A percentile compares a stretch with the other conserved stretches of the same genome.
Evolutionary conservation across 2,329 filamentous ascomycete species (phyloP).

Genomic region (Fusarium odoratissimum): DNA sequence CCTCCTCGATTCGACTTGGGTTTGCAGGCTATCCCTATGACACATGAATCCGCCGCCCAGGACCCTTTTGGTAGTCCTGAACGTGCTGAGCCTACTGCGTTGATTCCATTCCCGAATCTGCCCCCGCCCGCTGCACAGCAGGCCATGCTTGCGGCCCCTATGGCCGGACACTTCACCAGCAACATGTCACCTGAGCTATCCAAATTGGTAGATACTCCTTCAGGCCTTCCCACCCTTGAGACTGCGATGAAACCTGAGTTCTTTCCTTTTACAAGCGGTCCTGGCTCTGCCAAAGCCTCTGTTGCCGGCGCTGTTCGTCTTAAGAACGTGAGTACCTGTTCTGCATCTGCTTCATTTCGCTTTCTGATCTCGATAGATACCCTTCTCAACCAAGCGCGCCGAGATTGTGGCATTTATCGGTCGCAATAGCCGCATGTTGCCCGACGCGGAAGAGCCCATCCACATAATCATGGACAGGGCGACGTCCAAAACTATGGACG

Average conservation of each 20-base stretch:
- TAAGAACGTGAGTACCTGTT: constrained; percentile 58
- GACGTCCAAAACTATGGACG: constrained; percentile 71
- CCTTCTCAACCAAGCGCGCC: constrained; percentile 63
- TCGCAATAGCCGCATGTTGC: constrained; percentile 65
- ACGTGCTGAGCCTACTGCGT: constrained; percentile 1
- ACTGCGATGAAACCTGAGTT: constrained; percentile 52
- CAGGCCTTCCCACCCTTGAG: constrained; percentile 50
- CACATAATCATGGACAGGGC: constrained; percentile 75
- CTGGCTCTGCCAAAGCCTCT: constrained; percentile 44
- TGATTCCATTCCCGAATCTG: constrained; percentile 16
- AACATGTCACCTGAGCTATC: constrained; percentile 54
- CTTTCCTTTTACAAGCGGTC: constrained; percentile 61
- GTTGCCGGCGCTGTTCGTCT: constrained; percentile 61
- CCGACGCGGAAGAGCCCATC: constrained; percentile 65
- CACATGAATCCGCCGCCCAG: background rate
- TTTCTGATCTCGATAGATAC: constrained; percentile 60
- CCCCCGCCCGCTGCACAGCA: constrained; percentile 22
- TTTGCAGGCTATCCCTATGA: constrained; percentile 8
- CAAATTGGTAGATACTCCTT: constrained; percentile 49
- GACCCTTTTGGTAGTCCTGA: constrained; percentile 37
- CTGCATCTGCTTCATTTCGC: too few species aligned
- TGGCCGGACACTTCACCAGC: constrained; percentile 25
- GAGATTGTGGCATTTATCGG: constrained; percentile 71
- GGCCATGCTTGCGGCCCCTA: constrained; percentile 22
- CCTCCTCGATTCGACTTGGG: constrained; percentile 54